These are phyloP conservation scores for Akebia trifoliata DNA, from an alignment of 164 flowering plant species.

Conservation along the genomic window DNA sequence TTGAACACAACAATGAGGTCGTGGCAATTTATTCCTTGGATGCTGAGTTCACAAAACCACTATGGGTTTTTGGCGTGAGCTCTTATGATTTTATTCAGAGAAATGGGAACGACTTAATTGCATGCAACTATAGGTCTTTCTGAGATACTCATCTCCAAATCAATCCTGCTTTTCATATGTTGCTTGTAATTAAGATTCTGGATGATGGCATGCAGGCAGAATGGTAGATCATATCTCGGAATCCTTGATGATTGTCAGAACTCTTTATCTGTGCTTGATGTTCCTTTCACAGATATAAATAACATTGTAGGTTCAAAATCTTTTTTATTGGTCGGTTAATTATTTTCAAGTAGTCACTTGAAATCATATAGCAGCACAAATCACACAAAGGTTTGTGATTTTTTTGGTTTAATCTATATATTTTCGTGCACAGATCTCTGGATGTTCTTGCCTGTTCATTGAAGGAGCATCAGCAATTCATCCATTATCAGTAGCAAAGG, in stretches of 20 bases:
- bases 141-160: conserved; percentile 2
- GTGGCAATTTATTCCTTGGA: conserved; percentile 52
- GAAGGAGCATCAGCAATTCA: conserved; percentile 76
- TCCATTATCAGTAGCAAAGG: conserved; percentile 83
- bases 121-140: conserved; percentile 79
- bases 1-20: conserved; percentile 60
- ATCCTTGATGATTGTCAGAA: conserved; percentile 47
- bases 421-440: conserved; percentile 47
- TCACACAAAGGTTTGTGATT: not conserved
- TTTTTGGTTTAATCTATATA: conserved; percentile 9
- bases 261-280: conserved; percentile 48
- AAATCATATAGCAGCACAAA: not conserved
- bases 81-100: conserved; percentile 69
- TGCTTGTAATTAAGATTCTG: not conserved
- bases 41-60: conserved; percentile 86
- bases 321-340: not conserved
- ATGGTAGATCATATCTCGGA: conserved; percentile 82
- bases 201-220: conserved; percentile 55
- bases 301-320: conserved; percentile 49
- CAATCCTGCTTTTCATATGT: not conserved
- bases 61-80: conserved; percentile 84
- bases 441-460: conserved; percentile 47
- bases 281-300: conserved; percentile 77
- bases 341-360: not conserved
- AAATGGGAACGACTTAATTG: conserved; percentile 40